These are phyloP conservation scores for Thelonectria blattea DNA, from an alignment of 2,329 filamentous ascomycete species.

Conservation along the genomic window DNA sequence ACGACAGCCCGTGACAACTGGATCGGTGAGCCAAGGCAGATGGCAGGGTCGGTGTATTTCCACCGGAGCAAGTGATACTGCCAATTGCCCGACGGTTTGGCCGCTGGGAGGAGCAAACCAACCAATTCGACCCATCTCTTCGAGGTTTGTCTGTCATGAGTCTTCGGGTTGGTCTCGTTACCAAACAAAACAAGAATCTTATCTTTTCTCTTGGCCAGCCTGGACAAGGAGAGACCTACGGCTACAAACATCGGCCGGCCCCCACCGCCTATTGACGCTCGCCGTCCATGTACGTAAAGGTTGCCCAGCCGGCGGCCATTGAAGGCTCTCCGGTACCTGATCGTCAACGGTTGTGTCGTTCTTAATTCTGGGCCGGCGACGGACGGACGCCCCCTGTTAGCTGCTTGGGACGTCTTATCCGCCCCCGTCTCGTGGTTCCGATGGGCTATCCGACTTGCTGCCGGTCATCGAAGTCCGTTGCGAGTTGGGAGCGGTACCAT, in stretches of 20 bases:
- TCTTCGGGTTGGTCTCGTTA: neutral
- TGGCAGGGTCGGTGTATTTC: constrained; percentile 8
- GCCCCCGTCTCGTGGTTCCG: constrained; percentile 17
- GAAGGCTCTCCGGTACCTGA: constrained; percentile 35
- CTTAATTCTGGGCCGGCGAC: constrained; percentile 2
- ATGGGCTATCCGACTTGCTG: constrained; percentile 13
- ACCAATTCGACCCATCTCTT: constrained; percentile 4
- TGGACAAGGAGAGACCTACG: neutral
- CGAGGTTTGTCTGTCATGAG: neutral
- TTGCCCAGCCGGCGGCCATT: constrained; percentile 24
- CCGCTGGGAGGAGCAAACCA: constrained; percentile 3
- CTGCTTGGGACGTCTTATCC: constrained; percentile 4
- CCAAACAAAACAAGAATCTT: neutral
- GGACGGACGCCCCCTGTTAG: constrained; percentile 7
- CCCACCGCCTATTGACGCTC: constrained; percentile 7
- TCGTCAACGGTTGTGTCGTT: constrained; percentile 29
- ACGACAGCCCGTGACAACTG: constrained; percentile 24
- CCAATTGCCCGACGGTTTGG: neutral
- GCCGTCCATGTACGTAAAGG: neutral
- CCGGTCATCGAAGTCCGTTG: constrained; percentile 14
- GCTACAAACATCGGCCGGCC: constrained; percentile 7
- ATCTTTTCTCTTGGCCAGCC: neutral
- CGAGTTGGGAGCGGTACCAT: neutral
- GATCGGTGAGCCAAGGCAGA: constrained; percentile 18
- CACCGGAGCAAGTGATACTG: constrained; percentile 4